Evolutionary conservation across 1,139 yeast genomes (phyloP), one percentile per base, ranked within the genome.

Genomic region (Lodderomyces margitis): DNA sequence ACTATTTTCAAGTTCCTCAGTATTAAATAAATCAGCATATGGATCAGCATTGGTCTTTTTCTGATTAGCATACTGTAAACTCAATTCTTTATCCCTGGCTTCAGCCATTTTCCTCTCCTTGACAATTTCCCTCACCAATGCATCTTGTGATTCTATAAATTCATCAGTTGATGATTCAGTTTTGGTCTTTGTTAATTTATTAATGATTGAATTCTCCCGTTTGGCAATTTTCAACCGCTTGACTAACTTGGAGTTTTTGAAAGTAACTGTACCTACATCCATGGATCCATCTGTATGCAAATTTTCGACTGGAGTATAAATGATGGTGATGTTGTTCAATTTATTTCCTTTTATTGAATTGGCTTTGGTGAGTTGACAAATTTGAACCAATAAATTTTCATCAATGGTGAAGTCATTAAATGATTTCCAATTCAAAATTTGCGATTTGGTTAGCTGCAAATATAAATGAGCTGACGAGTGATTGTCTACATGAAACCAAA

Each of bases 401-500:
- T 85, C 80, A 2, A 87, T 69, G 34, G 61, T 59, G 38, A 70
- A 57, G 12, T 55, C 54, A 11, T 67, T 68, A 48, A 71, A 70
- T 5, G 56, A 51, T 15, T 55, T 57, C 34, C 50, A 43, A 33
- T 47, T 37, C 11, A 56, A 53, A 40, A 60, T 57, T 23, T 75
- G 79, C 3, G 23, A 10, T 11, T 34, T 72, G 12, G 66, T 70
- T 27, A 84, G 62, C 42, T 87, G 77, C 24, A 86, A 62, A 53
- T 87, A 87, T n/a, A 87, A 74, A 58, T 87, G 95, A 0, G 94
- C 95, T 34, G 91, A 83, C 9, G 91, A 82, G 41, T 81, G 70
- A 51, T 83, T 84, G 53, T 86, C 94, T 7, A 83, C 91, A 59
- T 87, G 95, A 55, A 87, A 87, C 94, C 96, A 87, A 7, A 85